Base-by-base conservation (phyloP, 2,329 filamentous ascomycete genomes). In the Pestalotiopsis sp. region DNA sequence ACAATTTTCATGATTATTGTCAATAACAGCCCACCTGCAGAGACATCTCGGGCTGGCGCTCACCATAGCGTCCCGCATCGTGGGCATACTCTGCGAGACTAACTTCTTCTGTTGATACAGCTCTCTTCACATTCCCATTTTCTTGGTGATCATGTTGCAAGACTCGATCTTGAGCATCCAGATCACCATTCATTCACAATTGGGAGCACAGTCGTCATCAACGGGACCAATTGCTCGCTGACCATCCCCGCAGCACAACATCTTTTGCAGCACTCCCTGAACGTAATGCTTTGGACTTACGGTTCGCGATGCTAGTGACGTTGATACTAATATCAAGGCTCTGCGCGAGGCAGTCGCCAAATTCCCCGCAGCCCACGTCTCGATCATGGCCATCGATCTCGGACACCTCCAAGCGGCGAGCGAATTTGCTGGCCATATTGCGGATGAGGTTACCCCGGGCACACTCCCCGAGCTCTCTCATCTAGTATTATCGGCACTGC, bases 401-500 rank as follows among this genome's bases (percentile, higher is more conserved):
- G 74, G 73, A 1, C 70, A 70, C 9, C 75, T 82, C 12, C 60
- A 72, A 4, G 69, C 69, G 2, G 79, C 81, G 0, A 75, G 79
- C 20, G 68, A 70, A 1, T 83, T 82, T 66, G 78, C 79, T 9
- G 68, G 49, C 13, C 69, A 52, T 2, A 70, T 80, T 17, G 71
- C 75, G 1, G 41, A 67, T 2, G 72, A 73, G 27, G 75, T 83
- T 25, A 12, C 63, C 3, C 36, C 69, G 1, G 71, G 73, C 6
- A 71, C 71, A n/a, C 70, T 76, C 12, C 78, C 78, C 0, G 76
- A 68, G 4, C 69, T 83, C 17, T 69, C n/a, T n/a, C n/a, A n/a
- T n/a, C 71, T 17, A 70, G 76, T 9, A 78, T 83, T 39, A 67
- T 83, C n/a, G 81, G 80, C 70, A 83, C 82, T 65, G 81, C 82